These are phyloP conservation scores for Cladophialophora exuberans DNA, from an alignment of 2,329 filamentous ascomycete genomes.

Conservation along the genomic window DNA sequence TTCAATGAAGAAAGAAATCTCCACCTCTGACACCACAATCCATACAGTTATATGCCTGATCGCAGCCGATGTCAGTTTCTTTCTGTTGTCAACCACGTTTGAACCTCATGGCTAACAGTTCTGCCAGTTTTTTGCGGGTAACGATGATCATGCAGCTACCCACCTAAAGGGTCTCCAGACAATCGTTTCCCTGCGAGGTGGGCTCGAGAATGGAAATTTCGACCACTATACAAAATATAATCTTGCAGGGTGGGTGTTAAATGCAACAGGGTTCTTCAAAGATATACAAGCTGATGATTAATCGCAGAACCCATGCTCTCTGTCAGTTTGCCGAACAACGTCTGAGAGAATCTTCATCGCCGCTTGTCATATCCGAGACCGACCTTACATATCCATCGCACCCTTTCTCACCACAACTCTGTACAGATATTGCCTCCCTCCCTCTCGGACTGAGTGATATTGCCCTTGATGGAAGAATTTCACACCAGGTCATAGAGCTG, in stretches of 20 bases:
- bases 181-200: conserved; percentile 9
- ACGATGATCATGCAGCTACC: conserved; percentile 6
- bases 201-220: conserved; percentile 7
- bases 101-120: not conserved
- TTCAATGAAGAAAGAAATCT: not conserved
- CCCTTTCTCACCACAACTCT: conserved; percentile 1
- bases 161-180: conserved; percentile 12
- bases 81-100: no score
- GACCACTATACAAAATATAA: conserved; percentile 13
- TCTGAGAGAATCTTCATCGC: not conserved
- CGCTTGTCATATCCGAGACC: not conserved
- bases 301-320: not conserved
- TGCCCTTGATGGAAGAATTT: conserved; percentile 1
- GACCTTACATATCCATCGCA: conserved; percentile 6
- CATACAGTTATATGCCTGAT: conserved; percentile 9
- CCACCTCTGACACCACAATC: conserved; percentile 9
- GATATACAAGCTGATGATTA: no score
- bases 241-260: not conserved
- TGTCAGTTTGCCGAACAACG: conserved; percentile 8
- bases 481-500: conserved; percentile 5
- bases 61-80: conserved; percentile 3
- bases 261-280: no score
- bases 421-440: conserved; percentile 8
- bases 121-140: conserved; percentile 9
- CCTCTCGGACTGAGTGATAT: conserved; percentile 4